Evolutionary conservation across 768 basidiomycete genomes (phyloP).

Genomic region (Suillus subaureus): DNA sequence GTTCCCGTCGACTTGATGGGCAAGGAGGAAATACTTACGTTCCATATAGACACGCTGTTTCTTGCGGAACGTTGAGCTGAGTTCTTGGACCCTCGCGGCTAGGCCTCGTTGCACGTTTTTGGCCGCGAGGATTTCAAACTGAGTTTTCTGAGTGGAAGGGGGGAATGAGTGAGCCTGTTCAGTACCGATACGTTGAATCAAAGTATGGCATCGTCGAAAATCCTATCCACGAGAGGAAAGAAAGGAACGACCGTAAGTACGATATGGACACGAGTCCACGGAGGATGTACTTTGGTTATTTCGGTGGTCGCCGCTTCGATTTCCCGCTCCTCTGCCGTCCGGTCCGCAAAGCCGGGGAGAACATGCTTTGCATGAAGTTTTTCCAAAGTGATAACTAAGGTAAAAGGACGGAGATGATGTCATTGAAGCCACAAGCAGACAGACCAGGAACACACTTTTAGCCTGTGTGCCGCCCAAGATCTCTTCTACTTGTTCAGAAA

Average conservation of each 20-base stretch:
- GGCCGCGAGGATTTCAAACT: conserved; percentile 64
- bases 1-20: conserved; percentile 9
- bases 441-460: conserved; percentile 66
- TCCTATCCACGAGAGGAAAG: conserved; percentile 29
- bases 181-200: conserved; percentile 72
- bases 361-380: conserved; percentile 96
- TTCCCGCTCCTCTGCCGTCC: conserved; percentile 89
- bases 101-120: conserved; percentile 95
- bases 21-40: conserved; percentile 58
- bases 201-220: conserved; percentile 42
- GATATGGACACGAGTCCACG: conserved; percentile 13
- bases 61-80: conserved; percentile 91
- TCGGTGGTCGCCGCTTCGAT: conserved; percentile 85
- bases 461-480: conserved; percentile 65
- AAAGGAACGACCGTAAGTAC: conserved; percentile 17
- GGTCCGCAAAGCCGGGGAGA: conserved; percentile 95
- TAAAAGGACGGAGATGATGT: conserved; percentile 17
- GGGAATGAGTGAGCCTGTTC: conserved; percentile 65
- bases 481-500: conserved; percentile 86
- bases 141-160: conserved; percentile 47
- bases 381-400: conserved; percentile 82
- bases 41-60: conserved; percentile 99
- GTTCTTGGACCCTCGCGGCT: conserved; percentile 94
- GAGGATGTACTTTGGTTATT: conserved; percentile 75
- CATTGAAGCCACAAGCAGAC: conserved; percentile 13